Evolutionary conservation across 768 basidiomycete genomes (phyloP), one percentile per base, ranked within the genome.

Genomic region (Tylopilus rubrobrunneus): DNA sequence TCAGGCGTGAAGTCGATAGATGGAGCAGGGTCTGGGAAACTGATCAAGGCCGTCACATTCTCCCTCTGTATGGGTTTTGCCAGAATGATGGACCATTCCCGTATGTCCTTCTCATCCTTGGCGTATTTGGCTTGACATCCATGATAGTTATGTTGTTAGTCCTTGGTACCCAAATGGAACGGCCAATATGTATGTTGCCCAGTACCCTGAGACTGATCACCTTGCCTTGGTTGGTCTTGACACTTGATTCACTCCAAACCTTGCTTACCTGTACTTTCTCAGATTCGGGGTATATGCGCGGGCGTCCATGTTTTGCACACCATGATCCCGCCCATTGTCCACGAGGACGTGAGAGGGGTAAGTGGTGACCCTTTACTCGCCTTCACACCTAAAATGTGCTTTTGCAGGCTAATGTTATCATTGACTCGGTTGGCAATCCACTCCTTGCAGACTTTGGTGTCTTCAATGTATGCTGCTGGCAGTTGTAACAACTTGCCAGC

Each of bases 41-140:
- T 9, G 82, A 83, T 53, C 72, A 68, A 40, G 82, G 82, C 21
- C 68, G 67, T 41, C 73, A 81, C 49, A 78, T 82, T 44, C 71
- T 84, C 2, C 82, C 82, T 1, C 81, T 84, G 50, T 83, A 80
- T 55, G 82, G 82, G 1, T 81, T 78, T 56, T 78, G 78, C 52
- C 77, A 77, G 55, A 71, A 70, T n/a, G 80, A 82, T 55, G 79
- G 80, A 0, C 82, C 81, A 17, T 82, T 78, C 53, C 82, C 82
- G 76, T 82, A 58, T 48, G 75, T n/a, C 59, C 12, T 25, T 27
- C 33, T 25, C 2, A 6, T 50, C 12, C 15, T 41, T 9, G n/a
- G 14, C 1, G 45, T 40, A 28, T 40, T 45, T 41, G 14, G 15
- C 28, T 39, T 60, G 10, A 66, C 27, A 7, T 46, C 21, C 21